phyloP scores from a whole-genome alignment of 2,329 filamentous ascomycete genomes.

The Pseudogymnoascus sp. region DNA sequence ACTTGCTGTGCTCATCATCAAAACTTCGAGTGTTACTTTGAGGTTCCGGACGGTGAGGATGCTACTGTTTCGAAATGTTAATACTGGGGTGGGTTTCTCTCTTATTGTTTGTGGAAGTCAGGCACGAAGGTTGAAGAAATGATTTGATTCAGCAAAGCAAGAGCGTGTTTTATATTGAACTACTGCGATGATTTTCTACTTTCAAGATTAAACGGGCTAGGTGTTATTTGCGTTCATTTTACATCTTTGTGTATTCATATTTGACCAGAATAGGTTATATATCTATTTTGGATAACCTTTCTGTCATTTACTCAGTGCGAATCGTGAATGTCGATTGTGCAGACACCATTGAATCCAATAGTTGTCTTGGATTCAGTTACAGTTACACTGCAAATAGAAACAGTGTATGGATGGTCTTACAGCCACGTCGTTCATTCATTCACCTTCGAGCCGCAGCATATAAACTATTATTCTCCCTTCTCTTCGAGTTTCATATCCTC shows the following conservation, averaged over 20 bases:
- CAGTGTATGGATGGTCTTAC: not conserved
- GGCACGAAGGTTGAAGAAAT: not conserved
- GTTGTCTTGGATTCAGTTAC: not conserved
- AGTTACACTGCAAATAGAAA: too few relatives aligned
- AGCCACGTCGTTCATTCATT: not conserved
- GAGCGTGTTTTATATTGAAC: not conserved
- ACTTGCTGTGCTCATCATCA: not conserved
- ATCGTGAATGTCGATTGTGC: not conserved
- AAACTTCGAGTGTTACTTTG: not conserved
- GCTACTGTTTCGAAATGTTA: not conserved
- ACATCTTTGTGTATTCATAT: not conserved
- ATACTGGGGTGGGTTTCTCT: not conserved
- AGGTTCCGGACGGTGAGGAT: not conserved
- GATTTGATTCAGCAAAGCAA: not conserved
- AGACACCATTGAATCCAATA: not conserved
- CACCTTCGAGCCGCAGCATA: not conserved
- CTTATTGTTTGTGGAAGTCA: not conserved
- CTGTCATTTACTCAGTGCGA: not conserved
- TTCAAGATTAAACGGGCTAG: not conserved
- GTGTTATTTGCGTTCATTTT: not conserved
- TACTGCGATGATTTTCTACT: not conserved
- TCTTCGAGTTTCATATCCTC: not conserved
- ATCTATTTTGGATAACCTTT: not conserved
- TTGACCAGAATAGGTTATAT: not conserved
- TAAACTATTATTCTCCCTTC: not conserved